Evolutionary conservation across 371 early-diverging fungal genomes (phyloP).

Genomic region (Mortierella sp.): DNA sequence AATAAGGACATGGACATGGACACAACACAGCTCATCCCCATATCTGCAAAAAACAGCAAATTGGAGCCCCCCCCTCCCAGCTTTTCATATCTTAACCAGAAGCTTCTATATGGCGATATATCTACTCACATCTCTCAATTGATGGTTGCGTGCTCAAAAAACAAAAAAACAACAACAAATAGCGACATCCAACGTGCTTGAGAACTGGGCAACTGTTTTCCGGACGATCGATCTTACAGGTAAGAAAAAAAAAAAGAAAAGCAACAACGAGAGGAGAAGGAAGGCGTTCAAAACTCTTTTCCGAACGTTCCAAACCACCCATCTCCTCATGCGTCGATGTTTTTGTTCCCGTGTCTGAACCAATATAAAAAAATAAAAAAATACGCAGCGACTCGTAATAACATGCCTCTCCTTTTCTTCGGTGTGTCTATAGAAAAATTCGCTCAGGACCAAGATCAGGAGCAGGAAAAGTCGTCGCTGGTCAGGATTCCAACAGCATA

Average conservation of each 20-base stretch:
- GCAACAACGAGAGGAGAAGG: background rate
- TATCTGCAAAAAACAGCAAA: background rate
- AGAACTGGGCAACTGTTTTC: slow-evolving; percentile 47
- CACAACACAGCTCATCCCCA: background rate
- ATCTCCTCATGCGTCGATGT: background rate
- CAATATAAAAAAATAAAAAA: no score
- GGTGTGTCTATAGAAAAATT: slow-evolving; percentile 31
- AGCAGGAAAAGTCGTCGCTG: slow-evolving; percentile 36
- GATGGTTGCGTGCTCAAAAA: background rate
- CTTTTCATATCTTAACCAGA: background rate
- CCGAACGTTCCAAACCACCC: background rate
- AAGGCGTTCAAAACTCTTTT: background rate
- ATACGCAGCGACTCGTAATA: background rate
- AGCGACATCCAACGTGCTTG: slow-evolving; percentile 49
- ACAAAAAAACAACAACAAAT: background rate
- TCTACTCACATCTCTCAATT: slow-evolving; percentile 1
- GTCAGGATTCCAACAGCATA: slow-evolving; percentile 40
- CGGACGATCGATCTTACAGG: slow-evolving; percentile 47
- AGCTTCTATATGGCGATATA: background rate
- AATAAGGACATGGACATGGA: background rate
- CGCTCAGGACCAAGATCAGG: slow-evolving; percentile 32
- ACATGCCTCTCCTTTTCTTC: background rate
- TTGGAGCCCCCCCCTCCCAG: no score
- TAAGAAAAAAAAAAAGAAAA: background rate
- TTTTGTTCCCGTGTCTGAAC: no score